phyloP scores from a whole-genome alignment of 1,284 basidiomycete species.

The Microbotryomycetes sp. region DNA sequence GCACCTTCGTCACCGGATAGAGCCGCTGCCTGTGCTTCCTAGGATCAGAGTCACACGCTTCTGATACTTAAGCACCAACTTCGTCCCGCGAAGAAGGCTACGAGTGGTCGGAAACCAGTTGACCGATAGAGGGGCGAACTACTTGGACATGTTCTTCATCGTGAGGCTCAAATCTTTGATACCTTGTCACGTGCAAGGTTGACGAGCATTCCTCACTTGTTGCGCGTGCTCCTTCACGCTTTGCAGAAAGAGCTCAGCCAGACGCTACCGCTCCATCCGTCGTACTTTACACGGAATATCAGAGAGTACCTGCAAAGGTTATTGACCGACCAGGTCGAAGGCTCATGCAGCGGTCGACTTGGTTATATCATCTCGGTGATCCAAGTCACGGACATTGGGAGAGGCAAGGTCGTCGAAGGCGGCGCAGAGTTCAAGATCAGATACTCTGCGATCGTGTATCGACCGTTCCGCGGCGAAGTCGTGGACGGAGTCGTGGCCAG shows the following conservation, averaged over 20 bases:
- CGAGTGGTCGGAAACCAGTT: too few relatives aligned
- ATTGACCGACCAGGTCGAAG: constrained; percentile 92
- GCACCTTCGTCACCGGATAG: too few relatives aligned
- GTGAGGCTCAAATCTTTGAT: background rate
- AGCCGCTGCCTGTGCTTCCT: too few relatives aligned
- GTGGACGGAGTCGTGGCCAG: constrained; percentile 94
- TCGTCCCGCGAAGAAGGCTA: too few relatives aligned
- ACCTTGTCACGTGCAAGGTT: too few relatives aligned
- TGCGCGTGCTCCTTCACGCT: too few relatives aligned
- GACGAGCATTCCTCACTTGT: too few relatives aligned
- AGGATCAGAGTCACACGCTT: too few relatives aligned
- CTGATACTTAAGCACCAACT: too few relatives aligned
- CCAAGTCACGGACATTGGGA: constrained; percentile 43
- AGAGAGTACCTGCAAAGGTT: constrained; percentile 86
- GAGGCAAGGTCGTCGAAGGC: constrained; percentile 61
- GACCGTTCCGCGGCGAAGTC: constrained; percentile 97
- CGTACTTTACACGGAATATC: constrained; percentile 95
- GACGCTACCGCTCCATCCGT: constrained; percentile 91
- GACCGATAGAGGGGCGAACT: background rate
- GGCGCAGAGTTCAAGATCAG: constrained; percentile 45
- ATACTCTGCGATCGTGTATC: constrained; percentile 74
- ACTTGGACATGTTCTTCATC: background rate
- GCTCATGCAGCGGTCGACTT: constrained; percentile 89
- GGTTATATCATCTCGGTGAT: constrained; percentile 98
- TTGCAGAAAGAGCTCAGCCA: constrained; percentile 85